These are phyloP conservation scores for Yamadazyma jaroonii DNA, from an alignment of 1,139 yeast species.

Conservation along the genomic window DNA sequence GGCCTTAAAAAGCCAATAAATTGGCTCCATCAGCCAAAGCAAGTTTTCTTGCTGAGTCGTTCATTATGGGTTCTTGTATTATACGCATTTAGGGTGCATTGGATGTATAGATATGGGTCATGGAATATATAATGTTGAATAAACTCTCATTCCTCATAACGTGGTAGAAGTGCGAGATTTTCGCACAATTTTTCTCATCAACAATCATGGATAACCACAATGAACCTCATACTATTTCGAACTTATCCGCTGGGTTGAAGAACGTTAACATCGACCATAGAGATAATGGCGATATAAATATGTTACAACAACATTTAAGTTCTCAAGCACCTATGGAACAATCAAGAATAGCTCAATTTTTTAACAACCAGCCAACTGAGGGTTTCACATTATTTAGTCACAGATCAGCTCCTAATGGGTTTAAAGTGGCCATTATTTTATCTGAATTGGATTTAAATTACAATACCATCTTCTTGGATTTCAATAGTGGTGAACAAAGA, in stretches of 20 bases:
- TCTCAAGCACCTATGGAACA: conserved; percentile 31
- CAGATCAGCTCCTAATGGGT: conserved; percentile 94
- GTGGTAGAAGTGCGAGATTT: background rate
- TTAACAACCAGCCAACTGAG: conserved; percentile 73
- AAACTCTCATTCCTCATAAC: too few relatives aligned
- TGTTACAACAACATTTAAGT: conserved; percentile 11
- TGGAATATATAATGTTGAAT: background rate
- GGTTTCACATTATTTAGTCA: conserved; percentile 90
- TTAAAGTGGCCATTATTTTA: conserved; percentile 88
- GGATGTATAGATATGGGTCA: conserved; percentile 10
- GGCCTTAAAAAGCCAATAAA: too few relatives aligned
- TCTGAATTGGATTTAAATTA: conserved; percentile 79
- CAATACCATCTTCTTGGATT: conserved; percentile 83
- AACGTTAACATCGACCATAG: conserved; percentile 44
- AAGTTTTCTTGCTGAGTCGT: too few relatives aligned
- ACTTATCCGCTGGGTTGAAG: conserved; percentile 51
- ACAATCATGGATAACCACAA: conserved; percentile 6
- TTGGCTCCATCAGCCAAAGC: too few relatives aligned
- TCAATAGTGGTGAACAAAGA: conserved; percentile 85
- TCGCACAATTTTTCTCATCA: conserved; percentile 2
- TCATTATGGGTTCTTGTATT: conserved; percentile 7
- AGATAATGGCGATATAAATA: too few relatives aligned
- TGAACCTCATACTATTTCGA: conserved; percentile 31
- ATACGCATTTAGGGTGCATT: conserved; percentile 8
- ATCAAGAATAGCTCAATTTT: conserved; percentile 68